Base-by-base conservation (phyloP, 768 basidiomycete species). In the Kwoniella heveanensis region DNA sequence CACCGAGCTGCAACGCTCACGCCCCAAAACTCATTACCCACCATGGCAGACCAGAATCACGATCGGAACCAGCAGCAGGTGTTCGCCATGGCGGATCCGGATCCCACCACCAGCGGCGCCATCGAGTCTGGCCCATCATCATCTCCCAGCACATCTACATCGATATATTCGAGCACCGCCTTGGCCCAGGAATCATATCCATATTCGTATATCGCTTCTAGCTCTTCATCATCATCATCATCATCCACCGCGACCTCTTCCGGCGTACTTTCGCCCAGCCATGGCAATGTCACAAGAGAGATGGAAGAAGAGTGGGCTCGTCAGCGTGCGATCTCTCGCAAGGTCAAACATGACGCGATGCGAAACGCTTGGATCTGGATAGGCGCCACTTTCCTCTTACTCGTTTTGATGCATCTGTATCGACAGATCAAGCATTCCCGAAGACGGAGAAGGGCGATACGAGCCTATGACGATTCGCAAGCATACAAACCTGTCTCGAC, bases 321-420 rank as follows among this genome's bases (percentile, higher is more conserved):
- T 19, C 39, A 44, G 15, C 39, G 39, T 19, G 10, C 9, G 39
- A 10, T 10, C 17, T 9, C 39, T 19, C 8, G 17, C 10, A 44
- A 17, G 17, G 17, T 44, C 4, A 44, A 44, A 44, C 17, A 10
- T 19, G 39, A 19, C 4, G 39, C 39, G 39, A 44, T 44, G 39
- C 4, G 39, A 17, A 44, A 44, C 10, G 39, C 37, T 37, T 61
- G 60, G 60, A 39, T 53, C 27, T 54, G 60, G 60, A 61, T 61
- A n/a, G 1, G 50, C 22, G 29, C 51, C 30, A 27, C 44, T 13
- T 53, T 61, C 52, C 25, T 25, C n/a, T 22, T 61, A 7, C 44
- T 61, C n/a, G 51, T 54, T 2, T 21, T 29, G 22, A 22, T 37
- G 8, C 60, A 61, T 61, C 37, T 47, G 4, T 61, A 44, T 53